These are phyloP conservation scores for Metschnikowia cubensis DNA, from an alignment of 805 yeast genomes.

Conservation along the genomic window DNA sequence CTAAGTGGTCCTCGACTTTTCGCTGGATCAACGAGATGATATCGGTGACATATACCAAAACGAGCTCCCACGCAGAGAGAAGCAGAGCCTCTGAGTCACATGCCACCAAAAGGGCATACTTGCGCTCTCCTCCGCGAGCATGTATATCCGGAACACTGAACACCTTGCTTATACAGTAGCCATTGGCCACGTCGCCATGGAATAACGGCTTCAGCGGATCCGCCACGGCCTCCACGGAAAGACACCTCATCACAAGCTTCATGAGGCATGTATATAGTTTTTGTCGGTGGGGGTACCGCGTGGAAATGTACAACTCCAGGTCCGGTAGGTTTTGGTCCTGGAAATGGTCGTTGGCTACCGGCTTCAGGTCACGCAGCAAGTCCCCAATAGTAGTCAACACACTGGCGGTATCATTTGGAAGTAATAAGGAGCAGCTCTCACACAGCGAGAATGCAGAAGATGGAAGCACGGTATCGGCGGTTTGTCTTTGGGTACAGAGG, in stretches of 20 bases:
- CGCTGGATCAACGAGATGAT: slow-evolving; percentile 19
- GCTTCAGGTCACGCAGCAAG: background rate
- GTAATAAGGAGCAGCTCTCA: slow-evolving; percentile 53
- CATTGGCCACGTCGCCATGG: slow-evolving; percentile 59
- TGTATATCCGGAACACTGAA: slow-evolving; percentile 61
- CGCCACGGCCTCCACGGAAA: slow-evolving; percentile 62
- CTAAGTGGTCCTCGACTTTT: slow-evolving; percentile 16
- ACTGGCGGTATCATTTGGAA: slow-evolving; percentile 40
- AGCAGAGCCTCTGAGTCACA: slow-evolving; percentile 51
- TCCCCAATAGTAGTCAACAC: slow-evolving; percentile 16
- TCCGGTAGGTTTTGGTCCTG: slow-evolving; percentile 15
- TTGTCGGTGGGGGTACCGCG: slow-evolving; percentile 55
- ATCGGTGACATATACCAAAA: slow-evolving; percentile 35
- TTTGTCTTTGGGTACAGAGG: slow-evolving; percentile 52
- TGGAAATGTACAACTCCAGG: slow-evolving; percentile 39
- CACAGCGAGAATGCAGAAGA: slow-evolving; percentile 46
- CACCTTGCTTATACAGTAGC: slow-evolving; percentile 55
- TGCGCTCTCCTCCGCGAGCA: slow-evolving; percentile 72
- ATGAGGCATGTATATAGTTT: slow-evolving; percentile 50
- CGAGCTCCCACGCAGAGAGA: slow-evolving; percentile 52
- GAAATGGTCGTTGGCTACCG: slow-evolving; percentile 33
- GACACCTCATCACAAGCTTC: slow-evolving; percentile 57
- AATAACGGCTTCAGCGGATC: slow-evolving; percentile 59
- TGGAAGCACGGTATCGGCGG: slow-evolving; percentile 35
- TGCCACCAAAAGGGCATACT: slow-evolving; percentile 57